Conservation (phyloP, 2,329 filamentous ascomycete species). For the Aspergillus sojae region DNA sequence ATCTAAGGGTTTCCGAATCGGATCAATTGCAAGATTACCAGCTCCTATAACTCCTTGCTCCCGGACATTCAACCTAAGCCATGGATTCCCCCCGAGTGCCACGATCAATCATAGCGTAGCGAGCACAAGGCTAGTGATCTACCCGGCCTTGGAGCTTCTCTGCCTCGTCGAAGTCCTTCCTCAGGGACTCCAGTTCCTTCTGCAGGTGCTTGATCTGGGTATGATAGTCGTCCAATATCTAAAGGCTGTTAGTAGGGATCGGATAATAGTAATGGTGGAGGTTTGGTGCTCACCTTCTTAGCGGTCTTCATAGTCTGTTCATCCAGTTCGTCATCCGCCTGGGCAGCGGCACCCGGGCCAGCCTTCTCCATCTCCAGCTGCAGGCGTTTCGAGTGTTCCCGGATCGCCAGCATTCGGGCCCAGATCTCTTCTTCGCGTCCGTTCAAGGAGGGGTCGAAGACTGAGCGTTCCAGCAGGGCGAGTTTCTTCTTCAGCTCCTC, state of each 20-base stretch:
- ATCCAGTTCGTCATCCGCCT: slow-evolving; percentile 53
- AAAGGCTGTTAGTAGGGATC: slow-evolving; percentile 31
- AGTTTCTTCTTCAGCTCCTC: slow-evolving; percentile 66
- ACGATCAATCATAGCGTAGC: slow-evolving; percentile 3
- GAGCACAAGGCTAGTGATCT: slow-evolving; percentile 18
- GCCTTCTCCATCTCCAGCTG: slow-evolving; percentile 63
- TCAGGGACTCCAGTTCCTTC: slow-evolving; percentile 62
- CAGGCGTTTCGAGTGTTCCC: slow-evolving; percentile 61
- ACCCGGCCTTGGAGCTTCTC: slow-evolving; percentile 40
- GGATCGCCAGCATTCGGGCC: slow-evolving; percentile 66
- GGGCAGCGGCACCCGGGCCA: slow-evolving; percentile 43
- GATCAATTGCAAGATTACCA: slow-evolving; percentile 13
- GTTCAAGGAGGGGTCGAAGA: slow-evolving; percentile 62
- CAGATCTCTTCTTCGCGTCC: slow-evolving; percentile 67
- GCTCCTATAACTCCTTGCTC: slow-evolving; percentile 18
- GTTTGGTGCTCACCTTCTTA: slow-evolving; percentile 56
- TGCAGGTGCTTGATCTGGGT: slow-evolving; percentile 59
- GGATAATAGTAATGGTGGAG: too few relatives aligned
- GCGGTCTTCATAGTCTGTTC: slow-evolving; percentile 62
- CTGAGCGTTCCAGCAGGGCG: slow-evolving; percentile 58
- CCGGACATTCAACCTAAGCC: slow-evolving; percentile 11
- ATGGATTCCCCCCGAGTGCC: slow-evolving; percentile 7
- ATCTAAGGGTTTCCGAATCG: slow-evolving; percentile 2
- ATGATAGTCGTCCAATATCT: slow-evolving; percentile 56
- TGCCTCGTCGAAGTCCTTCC: slow-evolving; percentile 62